phyloP scores from a whole-genome alignment of 768 basidiomycete genomes.

The Mycena pura region DNA sequence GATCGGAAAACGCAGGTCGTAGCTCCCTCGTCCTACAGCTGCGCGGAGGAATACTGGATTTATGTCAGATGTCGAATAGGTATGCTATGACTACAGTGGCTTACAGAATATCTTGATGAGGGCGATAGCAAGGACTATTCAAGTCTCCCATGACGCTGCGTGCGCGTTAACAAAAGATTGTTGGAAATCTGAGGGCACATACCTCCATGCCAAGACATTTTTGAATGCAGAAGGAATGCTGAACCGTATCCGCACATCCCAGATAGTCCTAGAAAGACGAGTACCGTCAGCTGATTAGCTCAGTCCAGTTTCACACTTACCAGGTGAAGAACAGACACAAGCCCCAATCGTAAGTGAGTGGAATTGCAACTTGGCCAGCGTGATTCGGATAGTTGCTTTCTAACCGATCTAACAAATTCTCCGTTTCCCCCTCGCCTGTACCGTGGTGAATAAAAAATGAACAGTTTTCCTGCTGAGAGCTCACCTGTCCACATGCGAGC shows the following conservation, averaged over 20 bases:
- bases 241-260: neutral
- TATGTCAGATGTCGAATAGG: neutral
- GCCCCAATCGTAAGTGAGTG: constrained; percentile 8
- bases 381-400: neutral
- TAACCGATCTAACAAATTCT: neutral
- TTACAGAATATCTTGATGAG: neutral
- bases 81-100: neutral
- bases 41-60: neutral
- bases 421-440: neutral
- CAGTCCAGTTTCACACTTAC: too few relatives aligned
- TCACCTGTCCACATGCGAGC: neutral
- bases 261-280: neutral
- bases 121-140: constrained; percentile 1
- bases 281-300: too few relatives aligned
- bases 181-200: neutral
- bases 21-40: neutral
- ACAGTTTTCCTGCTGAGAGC: too few relatives aligned
- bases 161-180: neutral
- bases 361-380: neutral
- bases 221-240: neutral
- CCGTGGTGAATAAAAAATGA: too few relatives aligned
- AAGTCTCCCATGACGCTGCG: constrained; percentile 5
- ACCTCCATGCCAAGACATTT: neutral
- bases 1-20: neutral
- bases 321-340: neutral